Evolutionary conservation across 495 filamentous ascomycete genomes (phyloP).

Genomic region (Lophiotrema nucula): DNA sequence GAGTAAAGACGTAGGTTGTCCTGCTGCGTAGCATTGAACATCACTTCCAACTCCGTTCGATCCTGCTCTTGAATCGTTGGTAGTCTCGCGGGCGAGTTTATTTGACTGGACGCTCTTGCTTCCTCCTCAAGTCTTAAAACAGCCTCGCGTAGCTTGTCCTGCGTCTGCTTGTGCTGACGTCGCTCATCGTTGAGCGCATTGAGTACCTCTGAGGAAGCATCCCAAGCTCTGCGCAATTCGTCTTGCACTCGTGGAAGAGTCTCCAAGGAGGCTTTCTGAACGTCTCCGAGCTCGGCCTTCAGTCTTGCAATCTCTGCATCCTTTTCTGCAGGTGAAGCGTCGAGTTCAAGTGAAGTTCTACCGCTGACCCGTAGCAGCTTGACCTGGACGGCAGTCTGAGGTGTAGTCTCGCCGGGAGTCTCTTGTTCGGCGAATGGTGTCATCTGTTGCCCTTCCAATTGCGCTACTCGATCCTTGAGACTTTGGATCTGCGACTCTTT

Average conservation of each 20-base stretch:
- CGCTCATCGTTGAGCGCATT: constrained; percentile 14
- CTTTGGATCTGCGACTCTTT: constrained; percentile 19
- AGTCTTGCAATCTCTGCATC: constrained; percentile 20
- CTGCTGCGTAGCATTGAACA: constrained; percentile 27
- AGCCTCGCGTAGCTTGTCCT: constrained; percentile 7
- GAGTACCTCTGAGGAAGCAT: constrained; percentile 15
- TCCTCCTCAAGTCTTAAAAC: constrained; percentile 14
- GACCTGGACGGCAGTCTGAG: constrained; percentile 9
- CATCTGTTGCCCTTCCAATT: constrained; percentile 2
- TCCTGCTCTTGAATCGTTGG: constrained; percentile 27
- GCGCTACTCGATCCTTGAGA: constrained; percentile 17
- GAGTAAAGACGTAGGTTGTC: constrained; percentile 22
- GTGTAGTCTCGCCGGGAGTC: neutral
- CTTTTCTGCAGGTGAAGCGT: constrained; percentile 8
- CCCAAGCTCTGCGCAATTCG: constrained; percentile 17
- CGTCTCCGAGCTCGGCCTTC: constrained; percentile 1
- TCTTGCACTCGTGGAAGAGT: constrained; percentile 6
- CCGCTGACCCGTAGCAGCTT: constrained; percentile 20
- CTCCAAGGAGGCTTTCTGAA: constrained; percentile 1
- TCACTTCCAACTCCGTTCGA: constrained; percentile 14
- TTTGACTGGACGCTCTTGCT: constrained; percentile 2
- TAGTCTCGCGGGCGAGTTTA: constrained; percentile 7
- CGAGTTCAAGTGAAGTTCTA: constrained; percentile 12
- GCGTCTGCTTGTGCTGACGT: constrained; percentile 6
- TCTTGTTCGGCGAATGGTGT: neutral